Base-by-base conservation (phyloP, 495 filamentous ascomycete genomes). In the Podospora didyma region DNA sequence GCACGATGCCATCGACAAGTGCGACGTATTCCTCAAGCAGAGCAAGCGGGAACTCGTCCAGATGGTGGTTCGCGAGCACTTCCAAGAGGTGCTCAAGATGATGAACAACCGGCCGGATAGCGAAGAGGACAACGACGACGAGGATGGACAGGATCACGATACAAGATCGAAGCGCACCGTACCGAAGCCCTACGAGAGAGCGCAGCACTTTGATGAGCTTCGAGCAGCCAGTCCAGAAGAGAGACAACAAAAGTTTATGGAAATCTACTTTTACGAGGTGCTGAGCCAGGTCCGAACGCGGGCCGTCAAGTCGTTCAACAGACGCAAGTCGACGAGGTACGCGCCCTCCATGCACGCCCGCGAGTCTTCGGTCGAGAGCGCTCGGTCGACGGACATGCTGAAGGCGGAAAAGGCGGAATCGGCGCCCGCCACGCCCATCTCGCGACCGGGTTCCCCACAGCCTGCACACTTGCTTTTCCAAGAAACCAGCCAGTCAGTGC, bases 181-280 rank as follows among this genome's bases (percentile, higher is more conserved):
- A 31, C 26, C 3, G 26, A 31, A 31, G 9, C 9, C 26, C 4
- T 31, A 31, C 9, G 26, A 31, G n/a, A 44, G 42, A 44, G 54
- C 63, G 0, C 39, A 46, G 41, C 55, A 53, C n/a, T 71, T 74
- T 20, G 63, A 66, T n/a, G 62, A 71, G 24, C 63, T 75, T 21
- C 62, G 62, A 17, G 54, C 67, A 1, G 74, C 74, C 2, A 70
- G 62, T 49, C 72, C 72, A 1, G 72, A 74, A 41, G 58, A 72
- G 48, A 66, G 75, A 20, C 72, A 77, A 54, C 61, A 72, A 11
- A 63, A 51, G 7, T 69, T 79, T 34, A 70, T 79, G 62, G 65
- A 67, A 12, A 64, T 72, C 9, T 79, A 79, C 55, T 79, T 76
- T 46, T 54, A 66, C 45, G 50, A 60, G 1, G 67, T 79, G 11